Evolutionary conservation across 2,329 filamentous ascomycete species (phyloP).

Genomic region (Diplocarpon rosae): DNA sequence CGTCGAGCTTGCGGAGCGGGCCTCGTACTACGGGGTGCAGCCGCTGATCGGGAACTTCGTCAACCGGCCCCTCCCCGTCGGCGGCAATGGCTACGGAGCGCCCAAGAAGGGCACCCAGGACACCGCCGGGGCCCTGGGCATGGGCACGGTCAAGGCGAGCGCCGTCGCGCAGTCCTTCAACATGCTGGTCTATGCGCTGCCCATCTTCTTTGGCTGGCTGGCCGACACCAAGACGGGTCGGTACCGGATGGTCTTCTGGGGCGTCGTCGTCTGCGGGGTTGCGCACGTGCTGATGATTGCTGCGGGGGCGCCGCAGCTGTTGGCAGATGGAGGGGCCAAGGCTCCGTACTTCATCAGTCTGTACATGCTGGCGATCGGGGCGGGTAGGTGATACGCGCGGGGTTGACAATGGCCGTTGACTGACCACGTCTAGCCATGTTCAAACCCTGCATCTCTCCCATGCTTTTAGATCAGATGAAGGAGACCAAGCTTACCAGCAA

Average conservation of each 20-base stretch:
- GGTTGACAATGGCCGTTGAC: conserved; percentile 40
- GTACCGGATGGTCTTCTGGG: conserved; percentile 46
- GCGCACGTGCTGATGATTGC: conserved; percentile 53
- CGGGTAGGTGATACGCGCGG: conserved; percentile 31
- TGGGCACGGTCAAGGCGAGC: conserved; percentile 43
- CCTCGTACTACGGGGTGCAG: conserved; percentile 65
- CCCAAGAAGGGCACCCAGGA: conserved; percentile 27
- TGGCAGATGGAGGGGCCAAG: conserved; percentile 54
- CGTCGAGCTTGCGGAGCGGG: conserved; percentile 65
- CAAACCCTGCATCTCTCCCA: conserved; percentile 57
- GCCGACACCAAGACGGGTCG: conserved; percentile 56
- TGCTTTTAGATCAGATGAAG: conserved; percentile 47
- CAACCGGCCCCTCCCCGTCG: conserved; percentile 44
- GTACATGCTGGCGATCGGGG: conserved; percentile 21
- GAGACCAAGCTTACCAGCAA: conserved; percentile 33
- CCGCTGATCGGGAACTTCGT: conserved; percentile 49
- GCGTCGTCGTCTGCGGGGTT: conserved; percentile 42
- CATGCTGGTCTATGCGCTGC: conserved; percentile 39
- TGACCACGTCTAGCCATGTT: conserved; percentile 56
- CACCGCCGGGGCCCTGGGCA: conserved; percentile 44
- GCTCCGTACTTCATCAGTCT: conserved; percentile 27
- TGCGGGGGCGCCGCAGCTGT: conserved; percentile 47
- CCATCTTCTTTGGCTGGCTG: conserved; percentile 39
- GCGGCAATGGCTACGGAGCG: conserved; percentile 29
- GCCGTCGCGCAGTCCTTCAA: conserved; percentile 41